Conservation (phyloP, 495 filamentous ascomycete genomes). For the Penicillium egyptiacum region DNA sequence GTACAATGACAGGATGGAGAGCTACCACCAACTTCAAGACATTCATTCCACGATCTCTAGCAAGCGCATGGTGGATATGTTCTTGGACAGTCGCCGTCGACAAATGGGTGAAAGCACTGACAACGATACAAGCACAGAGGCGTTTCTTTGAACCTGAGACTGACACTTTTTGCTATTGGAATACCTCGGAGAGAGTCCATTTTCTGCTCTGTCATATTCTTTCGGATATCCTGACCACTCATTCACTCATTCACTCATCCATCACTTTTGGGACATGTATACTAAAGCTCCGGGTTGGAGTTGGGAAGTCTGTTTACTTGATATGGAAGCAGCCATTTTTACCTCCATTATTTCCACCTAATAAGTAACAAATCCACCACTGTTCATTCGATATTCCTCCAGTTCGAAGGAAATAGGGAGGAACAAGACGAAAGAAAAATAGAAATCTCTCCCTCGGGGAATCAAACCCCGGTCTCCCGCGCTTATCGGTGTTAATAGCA, state of each 20-base stretch:
- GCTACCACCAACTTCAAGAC: conserved; percentile 26
- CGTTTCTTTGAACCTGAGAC: conserved; percentile 29
- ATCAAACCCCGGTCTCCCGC: conserved; percentile 55
- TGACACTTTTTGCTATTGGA: background rate
- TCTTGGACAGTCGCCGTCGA: conserved; percentile 54
- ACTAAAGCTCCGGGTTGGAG: background rate
- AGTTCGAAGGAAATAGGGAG: background rate
- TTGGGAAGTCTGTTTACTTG: background rate
- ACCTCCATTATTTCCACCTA: background rate
- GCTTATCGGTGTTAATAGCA: conserved; percentile 41
- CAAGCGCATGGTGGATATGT: conserved; percentile 60
- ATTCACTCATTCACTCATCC: conserved; percentile 1
- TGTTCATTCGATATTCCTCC: background rate
- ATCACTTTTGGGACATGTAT: background rate
- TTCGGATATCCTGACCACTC: background rate
- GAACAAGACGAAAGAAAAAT: conserved; percentile 10
- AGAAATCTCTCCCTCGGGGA: conserved; percentile 47
- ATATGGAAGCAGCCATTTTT: background rate
- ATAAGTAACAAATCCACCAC: too few species aligned
- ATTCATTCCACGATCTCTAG: conserved; percentile 43
- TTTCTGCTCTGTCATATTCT: background rate
- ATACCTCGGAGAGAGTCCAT: background rate
- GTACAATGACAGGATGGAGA: conserved; percentile 20
- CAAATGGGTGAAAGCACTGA: conserved; percentile 36
- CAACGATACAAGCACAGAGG: conserved; percentile 20